Percentiles rank a stretch among this genome's conserved stretches.
Conservation (phyloP, 2,329 filamentous ascomycete genomes). For the Stylonectria norvegica region DNA sequence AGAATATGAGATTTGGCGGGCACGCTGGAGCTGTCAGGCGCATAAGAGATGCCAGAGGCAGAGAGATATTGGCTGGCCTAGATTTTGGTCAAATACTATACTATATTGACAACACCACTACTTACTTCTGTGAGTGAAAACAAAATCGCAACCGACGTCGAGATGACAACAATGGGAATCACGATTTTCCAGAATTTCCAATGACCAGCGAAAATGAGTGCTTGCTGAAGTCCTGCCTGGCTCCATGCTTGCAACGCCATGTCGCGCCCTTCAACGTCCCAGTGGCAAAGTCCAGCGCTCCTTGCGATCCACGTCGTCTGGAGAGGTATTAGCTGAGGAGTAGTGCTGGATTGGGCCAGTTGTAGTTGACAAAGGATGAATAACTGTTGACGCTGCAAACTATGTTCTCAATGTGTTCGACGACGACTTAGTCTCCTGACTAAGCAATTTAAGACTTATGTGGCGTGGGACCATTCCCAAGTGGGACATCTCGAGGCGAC, state of each 20-base stretch:
- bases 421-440: no score
- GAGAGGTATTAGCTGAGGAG: not conserved
- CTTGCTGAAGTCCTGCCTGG: not conserved
- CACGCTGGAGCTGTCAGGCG: not conserved
- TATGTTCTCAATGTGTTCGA: no score
- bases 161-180: not conserved
- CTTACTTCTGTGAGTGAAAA: not conserved
- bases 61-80: constrained; percentile 1
- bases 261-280: not conserved
- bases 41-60: not conserved
- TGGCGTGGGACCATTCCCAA: not conserved
- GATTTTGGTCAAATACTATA: not conserved
- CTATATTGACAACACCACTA: not conserved
- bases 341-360: not conserved
- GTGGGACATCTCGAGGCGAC: not conserved
- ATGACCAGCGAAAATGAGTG: not conserved
- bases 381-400: no score
- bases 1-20: not conserved
- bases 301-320: not conserved
- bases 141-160: not conserved
- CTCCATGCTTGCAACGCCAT: not conserved
- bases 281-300: not conserved
- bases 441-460: no score
- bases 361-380: no score
- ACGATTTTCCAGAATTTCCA: not conserved